These are phyloP conservation scores for Akanthomyces muscarius DNA, from an alignment of 2,329 filamentous ascomycete species.

Conservation along the genomic window DNA sequence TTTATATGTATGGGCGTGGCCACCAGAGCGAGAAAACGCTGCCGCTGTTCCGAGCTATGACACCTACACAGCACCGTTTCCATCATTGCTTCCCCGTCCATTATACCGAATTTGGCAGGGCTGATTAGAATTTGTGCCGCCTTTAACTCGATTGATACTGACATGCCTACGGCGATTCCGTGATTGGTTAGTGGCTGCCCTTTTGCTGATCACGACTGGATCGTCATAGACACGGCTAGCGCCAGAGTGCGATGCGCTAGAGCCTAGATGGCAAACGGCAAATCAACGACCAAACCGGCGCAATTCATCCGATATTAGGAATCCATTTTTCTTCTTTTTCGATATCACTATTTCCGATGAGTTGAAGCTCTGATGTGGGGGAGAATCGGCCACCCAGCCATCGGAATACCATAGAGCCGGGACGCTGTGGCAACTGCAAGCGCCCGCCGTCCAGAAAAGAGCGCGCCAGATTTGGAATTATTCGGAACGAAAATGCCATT, in stretches of 20 bases:
- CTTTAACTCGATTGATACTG: background rate
- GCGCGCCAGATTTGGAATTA: background rate
- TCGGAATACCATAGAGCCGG: background rate
- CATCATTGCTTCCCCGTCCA: background rate
- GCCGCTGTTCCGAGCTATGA: background rate
- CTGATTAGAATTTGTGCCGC: background rate
- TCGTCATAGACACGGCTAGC: constrained; percentile 10
- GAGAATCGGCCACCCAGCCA: background rate
- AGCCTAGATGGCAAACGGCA: background rate
- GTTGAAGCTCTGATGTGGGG: background rate
- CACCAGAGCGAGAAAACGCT: background rate
- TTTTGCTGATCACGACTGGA: background rate
- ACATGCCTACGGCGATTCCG: background rate
- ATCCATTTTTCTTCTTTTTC: background rate
- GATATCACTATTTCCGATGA: background rate
- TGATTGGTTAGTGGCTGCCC: background rate
- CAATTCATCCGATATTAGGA: background rate
- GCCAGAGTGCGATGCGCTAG: background rate
- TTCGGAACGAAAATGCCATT: background rate
- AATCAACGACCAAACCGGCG: background rate
- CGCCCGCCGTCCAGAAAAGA: background rate
- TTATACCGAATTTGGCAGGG: background rate
- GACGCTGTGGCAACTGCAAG: background rate
- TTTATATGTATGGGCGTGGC: background rate
- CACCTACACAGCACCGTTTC: background rate